Percentiles rank a stretch among this genome's conserved stretches.
These are phyloP conservation scores for Chlamydomonas sp. DNA, from an alignment of 139 green algal genomes.

Conservation along the genomic window DNA sequence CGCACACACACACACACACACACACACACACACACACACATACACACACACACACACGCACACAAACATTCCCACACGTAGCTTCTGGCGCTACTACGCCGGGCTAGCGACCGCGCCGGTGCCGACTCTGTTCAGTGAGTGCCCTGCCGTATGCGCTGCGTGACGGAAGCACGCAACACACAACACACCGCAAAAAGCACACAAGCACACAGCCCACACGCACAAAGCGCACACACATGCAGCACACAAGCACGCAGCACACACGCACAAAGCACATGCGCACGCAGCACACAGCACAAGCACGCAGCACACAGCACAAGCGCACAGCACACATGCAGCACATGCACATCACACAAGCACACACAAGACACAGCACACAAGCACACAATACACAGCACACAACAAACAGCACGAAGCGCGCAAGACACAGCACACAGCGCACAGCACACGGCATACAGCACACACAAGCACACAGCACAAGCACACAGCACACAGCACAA, in stretches of 20 bases:
- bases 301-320: background rate
- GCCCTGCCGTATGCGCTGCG: background rate
- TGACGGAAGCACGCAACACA: background rate
- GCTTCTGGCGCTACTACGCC: conserved; percentile 95
- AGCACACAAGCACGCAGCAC: background rate
- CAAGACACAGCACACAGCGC: no score
- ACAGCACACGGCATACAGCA: no score
- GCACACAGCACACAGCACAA: no score
- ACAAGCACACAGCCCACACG: background rate
- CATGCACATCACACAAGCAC: background rate
- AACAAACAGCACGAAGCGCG: background rate
- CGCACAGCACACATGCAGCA: background rate
- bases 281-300: background rate
- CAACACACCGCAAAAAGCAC: background rate
- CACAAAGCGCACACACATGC: background rate
- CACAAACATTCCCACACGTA: no score
- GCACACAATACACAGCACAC: no score
- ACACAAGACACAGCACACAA: no score
- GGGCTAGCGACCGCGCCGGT: conserved; percentile 68
- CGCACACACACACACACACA: no score
- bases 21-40: background rate
- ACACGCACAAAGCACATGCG: background rate
- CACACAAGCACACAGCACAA: no score
- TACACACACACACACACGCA: no score
- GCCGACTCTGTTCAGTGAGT: conserved; percentile 89